Base-by-base conservation (phyloP, 2,329 filamentous ascomycete genomes). In the Didymella glomerata region DNA sequence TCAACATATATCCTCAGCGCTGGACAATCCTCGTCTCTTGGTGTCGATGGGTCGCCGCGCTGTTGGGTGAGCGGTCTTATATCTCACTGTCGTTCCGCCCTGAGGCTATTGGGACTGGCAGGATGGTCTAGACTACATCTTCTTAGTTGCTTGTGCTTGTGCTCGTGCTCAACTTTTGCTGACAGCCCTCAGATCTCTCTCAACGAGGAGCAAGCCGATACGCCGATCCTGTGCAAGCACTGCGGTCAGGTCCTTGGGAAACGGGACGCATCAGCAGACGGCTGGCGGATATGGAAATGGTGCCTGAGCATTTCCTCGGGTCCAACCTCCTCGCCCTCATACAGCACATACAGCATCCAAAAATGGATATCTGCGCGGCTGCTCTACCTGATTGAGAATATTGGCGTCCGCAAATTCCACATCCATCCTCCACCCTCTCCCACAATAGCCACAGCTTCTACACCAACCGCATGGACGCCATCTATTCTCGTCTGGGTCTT, bases 401-500 rank as follows among this genome's bases (percentile, higher is more conserved):
- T 82, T 63, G 85, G 84, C 36, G 77, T 83, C 3, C 81, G 85
- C 18, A 83, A 84, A 65, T 87, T 88, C 73, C 59, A 86, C 51
- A 81, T 90, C 1, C 85, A 75, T 40, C 60, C 68, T 16, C 41
- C 48, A 4, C 18, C 46, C 13, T 44, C 54, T 4, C 25, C 47
- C 10, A 14, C 52, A 48, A 38, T 45, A 20, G 30, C 57, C 38
- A 44, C 45, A 6, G 8, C 64, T 5, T 42, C 36, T 18, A 42
- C 47, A 2, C 18, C 53, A 11, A 42, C 54, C 5, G 11, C 49
- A 9, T 34, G 49, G 50, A 52, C 50, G 13, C 62, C 67, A 7
- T 70, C 72, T 2, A 57, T 74, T 2, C 68, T 84, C 73, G 63
- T 87, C 27, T 88, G 86, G 86, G 78, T 86, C 53, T 88, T 88